Evolutionary conservation across 768 basidiomycete species (phyloP).

Genomic region (Paxillus ammoniavirescens): DNA sequence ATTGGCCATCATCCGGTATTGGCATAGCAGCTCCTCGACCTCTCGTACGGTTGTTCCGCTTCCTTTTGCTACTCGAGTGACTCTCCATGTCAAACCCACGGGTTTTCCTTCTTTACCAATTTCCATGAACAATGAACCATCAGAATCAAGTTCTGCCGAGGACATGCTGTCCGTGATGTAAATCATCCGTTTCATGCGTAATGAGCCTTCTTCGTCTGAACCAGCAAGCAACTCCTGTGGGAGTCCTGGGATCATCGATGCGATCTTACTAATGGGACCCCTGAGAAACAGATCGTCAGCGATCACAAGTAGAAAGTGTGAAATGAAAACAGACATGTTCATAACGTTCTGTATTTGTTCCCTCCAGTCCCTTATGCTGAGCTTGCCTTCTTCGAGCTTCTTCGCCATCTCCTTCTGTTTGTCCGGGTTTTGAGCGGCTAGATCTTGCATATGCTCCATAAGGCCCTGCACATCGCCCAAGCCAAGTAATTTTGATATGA

Average conservation of each 20-base stretch:
- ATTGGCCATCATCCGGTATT: slow-evolving; percentile 98
- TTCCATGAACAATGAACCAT: slow-evolving; percentile 89
- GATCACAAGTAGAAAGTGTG: slow-evolving; percentile 1
- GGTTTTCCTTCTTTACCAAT: slow-evolving; percentile 81
- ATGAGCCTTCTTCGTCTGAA: slow-evolving; percentile 88
- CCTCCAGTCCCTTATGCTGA: slow-evolving; percentile 95
- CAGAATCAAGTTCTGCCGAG: slow-evolving; percentile 88
- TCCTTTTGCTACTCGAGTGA: slow-evolving; percentile 86
- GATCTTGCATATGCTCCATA: slow-evolving; percentile 98
- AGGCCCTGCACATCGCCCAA: slow-evolving; percentile 96
- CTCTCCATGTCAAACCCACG: slow-evolving; percentile 84
- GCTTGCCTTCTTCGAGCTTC: slow-evolving; percentile 95
- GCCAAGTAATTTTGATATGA: slow-evolving; percentile 94
- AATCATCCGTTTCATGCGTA: slow-evolving; percentile 95
- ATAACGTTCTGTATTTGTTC: slow-evolving; percentile 97
- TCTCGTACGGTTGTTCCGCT: slow-evolving; percentile 94
- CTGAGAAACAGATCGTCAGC: slow-evolving; percentile 39
- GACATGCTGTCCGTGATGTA: slow-evolving; percentile 99
- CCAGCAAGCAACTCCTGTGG: slow-evolving; percentile 89
- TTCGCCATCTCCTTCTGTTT: slow-evolving; percentile 98
- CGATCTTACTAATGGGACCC: slow-evolving; percentile 99
- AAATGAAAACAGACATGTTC: slow-evolving; percentile 74
- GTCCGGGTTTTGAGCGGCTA: slow-evolving; percentile 90
- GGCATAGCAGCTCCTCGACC: slow-evolving; percentile 96
- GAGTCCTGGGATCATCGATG: slow-evolving; percentile 97